Conservation (phyloP, 305 asterid genomes). For the Fraxinus albicans region DNA sequence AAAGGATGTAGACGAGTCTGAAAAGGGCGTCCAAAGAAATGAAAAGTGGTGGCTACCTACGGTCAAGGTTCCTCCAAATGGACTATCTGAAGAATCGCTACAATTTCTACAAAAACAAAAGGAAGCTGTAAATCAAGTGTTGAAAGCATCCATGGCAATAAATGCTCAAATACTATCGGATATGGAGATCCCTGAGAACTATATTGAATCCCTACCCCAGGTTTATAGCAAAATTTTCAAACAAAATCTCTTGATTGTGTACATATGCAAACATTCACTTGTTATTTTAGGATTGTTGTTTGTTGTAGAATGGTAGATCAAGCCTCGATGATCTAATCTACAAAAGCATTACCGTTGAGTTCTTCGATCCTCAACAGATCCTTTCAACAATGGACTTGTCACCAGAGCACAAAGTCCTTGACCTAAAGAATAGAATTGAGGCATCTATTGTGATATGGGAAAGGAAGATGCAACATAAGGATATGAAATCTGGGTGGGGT, state of each 20-base stretch:
- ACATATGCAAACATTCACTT: not conserved
- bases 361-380: conserved; percentile 70
- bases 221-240: conserved; percentile 26
- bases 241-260: not conserved
- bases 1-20: conserved; percentile 71
- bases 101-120: conserved; percentile 47
- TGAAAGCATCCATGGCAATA: conserved; percentile 85
- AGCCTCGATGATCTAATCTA: conserved; percentile 77
- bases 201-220: conserved; percentile 88
- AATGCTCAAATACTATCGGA: conserved; percentile 84
- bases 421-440: conserved; percentile 80
- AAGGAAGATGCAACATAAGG: conserved; percentile 75
- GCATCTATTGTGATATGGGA: conserved; percentile 90
- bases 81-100: conserved; percentile 57
- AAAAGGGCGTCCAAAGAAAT: conserved; percentile 61
- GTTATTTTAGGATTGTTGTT: not conserved
- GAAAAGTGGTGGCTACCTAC: conserved; percentile 95
- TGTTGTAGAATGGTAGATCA: conserved; percentile 68
- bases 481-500: conserved; percentile 68
- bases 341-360: conserved; percentile 63
- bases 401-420: conserved; percentile 75
- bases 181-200: conserved; percentile 86
- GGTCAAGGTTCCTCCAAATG: conserved; percentile 73
- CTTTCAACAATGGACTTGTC: conserved; percentile 66
- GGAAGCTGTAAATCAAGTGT: conserved; percentile 69